Conservation (phyloP, 306 rosid species). For the cucumber (Cucumis sativus) region Cucumber_9930_V3 NC_026659.2:2684501-2685000, state of each 20-base stretch:
- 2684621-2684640: neutral
- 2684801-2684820: too few relatives aligned
- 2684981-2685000: too few relatives aligned
- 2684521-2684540: neutral
- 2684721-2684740: neutral
- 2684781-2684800: too few relatives aligned
- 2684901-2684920: too few relatives aligned
- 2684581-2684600: neutral
- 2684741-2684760: neutral
- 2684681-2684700: neutral
- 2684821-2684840: too few relatives aligned
- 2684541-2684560: neutral
- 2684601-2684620: neutral
- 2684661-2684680: neutral
- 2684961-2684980: too few relatives aligned
- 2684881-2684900: too few relatives aligned
- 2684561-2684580: neutral
- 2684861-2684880: too few relatives aligned
- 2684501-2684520: neutral
- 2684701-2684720: neutral
- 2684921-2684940: too few relatives aligned
- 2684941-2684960: too few relatives aligned
- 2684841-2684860: too few relatives aligned
- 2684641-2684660: neutral
- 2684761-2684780: too few relatives aligned